Evolutionary conservation across 1,284 basidiomycete genomes (phyloP).

Genomic region (Marasmius fiardii): DNA sequence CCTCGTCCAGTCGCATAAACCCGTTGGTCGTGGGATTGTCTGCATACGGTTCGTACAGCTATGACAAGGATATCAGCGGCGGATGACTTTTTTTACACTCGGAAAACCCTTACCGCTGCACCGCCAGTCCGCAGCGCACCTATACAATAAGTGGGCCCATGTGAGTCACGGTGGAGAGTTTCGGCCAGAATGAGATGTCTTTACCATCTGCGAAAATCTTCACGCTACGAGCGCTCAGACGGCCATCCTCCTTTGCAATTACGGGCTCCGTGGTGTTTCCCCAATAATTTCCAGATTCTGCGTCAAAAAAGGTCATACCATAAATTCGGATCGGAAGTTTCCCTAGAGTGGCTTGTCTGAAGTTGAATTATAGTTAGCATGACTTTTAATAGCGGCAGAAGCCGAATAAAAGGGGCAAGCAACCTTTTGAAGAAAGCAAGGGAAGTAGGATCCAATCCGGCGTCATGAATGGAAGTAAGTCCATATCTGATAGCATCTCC

Average conservation of each 20-base stretch:
- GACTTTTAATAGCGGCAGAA: not conserved
- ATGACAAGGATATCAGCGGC: too few species aligned
- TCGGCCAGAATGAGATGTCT: not conserved
- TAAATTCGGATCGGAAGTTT: conserved; percentile 72
- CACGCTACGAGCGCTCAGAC: conserved; percentile 74
- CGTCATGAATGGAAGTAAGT: conserved; percentile 83
- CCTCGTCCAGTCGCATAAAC: conserved; percentile 70
- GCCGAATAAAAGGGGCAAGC: not conserved
- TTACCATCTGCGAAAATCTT: conserved; percentile 88
- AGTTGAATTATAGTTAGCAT: conserved; percentile 9
- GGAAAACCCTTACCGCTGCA: conserved; percentile 83
- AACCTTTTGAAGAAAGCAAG: conserved; percentile 76
- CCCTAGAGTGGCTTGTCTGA: conserved; percentile 56
- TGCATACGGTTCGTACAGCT: conserved; percentile 77
- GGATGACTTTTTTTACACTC: too few species aligned
- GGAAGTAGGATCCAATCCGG: conserved; percentile 66
- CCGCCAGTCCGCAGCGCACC: conserved; percentile 89
- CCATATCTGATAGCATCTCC: conserved; percentile 69
- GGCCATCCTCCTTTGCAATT: conserved; percentile 52
- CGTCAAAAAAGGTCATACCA: conserved; percentile 70
- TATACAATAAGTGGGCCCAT: conserved; percentile 23
- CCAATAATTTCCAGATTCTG: conserved; percentile 67
- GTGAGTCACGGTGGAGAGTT: conserved; percentile 9
- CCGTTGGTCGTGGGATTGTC: conserved; percentile 78
- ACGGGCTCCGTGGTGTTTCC: conserved; percentile 63